phyloP scores from a whole-genome alignment of 2,329 filamentous ascomycete genomes.

The Orbilia blumenaviensis region DNA sequence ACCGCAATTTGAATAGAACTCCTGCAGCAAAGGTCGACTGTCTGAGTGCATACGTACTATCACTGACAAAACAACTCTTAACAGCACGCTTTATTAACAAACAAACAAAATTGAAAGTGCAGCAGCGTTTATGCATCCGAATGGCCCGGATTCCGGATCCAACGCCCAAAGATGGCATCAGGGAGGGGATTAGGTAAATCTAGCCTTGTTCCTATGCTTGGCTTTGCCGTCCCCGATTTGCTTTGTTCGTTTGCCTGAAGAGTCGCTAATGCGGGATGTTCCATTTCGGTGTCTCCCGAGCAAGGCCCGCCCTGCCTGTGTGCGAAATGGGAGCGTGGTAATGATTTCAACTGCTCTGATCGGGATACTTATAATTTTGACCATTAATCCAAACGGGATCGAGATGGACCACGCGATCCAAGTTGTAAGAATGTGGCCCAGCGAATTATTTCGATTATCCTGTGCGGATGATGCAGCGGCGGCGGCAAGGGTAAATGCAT shows the following conservation, averaged over 20 bases:
- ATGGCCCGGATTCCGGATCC: not conserved
- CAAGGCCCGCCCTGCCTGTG: slow-evolving; percentile 35
- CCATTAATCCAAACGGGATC: slow-evolving; percentile 41
- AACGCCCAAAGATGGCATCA: not conserved
- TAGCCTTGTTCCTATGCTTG: slow-evolving; percentile 44
- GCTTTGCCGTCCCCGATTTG: slow-evolving; percentile 43
- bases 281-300: slow-evolving; percentile 42
- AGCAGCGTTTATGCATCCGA: slow-evolving; percentile 11
- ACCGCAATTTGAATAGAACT: not conserved
- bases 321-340: slow-evolving; percentile 41
- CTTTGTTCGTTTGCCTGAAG: slow-evolving; percentile 30
- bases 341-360: slow-evolving; percentile 42
- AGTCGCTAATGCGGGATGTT: slow-evolving; percentile 33
- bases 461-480: slow-evolving; percentile 65
- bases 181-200: slow-evolving; percentile 38
- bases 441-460: slow-evolving; percentile 37
- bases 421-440: slow-evolving; percentile 32
- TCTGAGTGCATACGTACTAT: too few relatives aligned
- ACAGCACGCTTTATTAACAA: slow-evolving; percentile 1
- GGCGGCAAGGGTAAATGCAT: slow-evolving; percentile 81
- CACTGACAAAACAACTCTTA: not conserved
- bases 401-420: slow-evolving; percentile 47
- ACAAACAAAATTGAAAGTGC: slow-evolving; percentile 14
- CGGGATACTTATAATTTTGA: slow-evolving; percentile 40
- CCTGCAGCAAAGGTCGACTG: slow-evolving; percentile 9